phyloP scores from a whole-genome alignment of 2,329 filamentous ascomycete species.

The Trichoderma oligosporum region DNA sequence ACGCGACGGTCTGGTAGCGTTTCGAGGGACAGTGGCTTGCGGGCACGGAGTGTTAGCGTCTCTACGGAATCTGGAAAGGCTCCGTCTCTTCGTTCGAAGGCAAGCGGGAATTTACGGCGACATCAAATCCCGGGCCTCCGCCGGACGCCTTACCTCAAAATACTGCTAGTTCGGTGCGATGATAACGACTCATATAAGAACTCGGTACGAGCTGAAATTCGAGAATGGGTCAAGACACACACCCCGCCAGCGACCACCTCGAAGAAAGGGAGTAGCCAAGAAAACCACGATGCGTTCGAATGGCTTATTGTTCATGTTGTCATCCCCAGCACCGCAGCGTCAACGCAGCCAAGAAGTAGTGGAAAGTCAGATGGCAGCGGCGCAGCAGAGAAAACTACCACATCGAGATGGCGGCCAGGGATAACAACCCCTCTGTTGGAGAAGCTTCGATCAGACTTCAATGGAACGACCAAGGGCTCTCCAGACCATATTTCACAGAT shows the following conservation, averaged over 20 bases:
- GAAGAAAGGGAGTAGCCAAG: conserved; percentile 60
- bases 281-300: conserved; percentile 95
- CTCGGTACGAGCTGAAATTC: conserved; percentile 69
- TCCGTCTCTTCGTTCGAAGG: conserved; percentile 31
- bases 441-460: conserved; percentile 87
- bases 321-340: conserved; percentile 76
- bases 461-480: conserved; percentile 63
- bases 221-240: conserved; percentile 86
- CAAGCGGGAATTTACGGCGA: conserved; percentile 51
- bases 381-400: conserved; percentile 60
- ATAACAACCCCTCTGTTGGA: conserved; percentile 82
- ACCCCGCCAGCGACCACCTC: conserved; percentile 57
- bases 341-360: conserved; percentile 68
- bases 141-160: conserved; percentile 88
- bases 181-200: conserved; percentile 93
- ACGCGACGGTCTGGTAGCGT: conserved; percentile 34
- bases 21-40: conserved; percentile 56
- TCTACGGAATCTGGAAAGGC: conserved; percentile 29
- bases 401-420: conserved; percentile 73
- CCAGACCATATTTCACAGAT: conserved; percentile 82
- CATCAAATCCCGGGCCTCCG: conserved; percentile 95
- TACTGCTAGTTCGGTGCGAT: conserved; percentile 86
- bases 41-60: conserved; percentile 49
- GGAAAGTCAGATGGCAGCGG: conserved; percentile 51
- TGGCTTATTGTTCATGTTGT: conserved; percentile 94